Evolutionary conservation across 768 basidiomycete species (phyloP).

Genomic region (Pholiota microspora): DNA sequence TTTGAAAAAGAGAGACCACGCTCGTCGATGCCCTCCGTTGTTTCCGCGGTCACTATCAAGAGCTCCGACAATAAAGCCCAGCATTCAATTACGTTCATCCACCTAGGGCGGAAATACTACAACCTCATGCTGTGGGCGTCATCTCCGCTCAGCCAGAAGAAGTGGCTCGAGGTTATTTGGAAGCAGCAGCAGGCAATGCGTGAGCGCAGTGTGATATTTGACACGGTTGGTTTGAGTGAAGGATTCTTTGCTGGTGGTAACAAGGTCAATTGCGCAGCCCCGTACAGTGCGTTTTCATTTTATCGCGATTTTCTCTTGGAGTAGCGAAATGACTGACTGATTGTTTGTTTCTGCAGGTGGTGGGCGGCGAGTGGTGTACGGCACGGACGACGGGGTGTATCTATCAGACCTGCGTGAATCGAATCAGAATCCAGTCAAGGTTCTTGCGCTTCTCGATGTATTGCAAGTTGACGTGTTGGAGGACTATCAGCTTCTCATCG

Average conservation of each 20-base stretch:
- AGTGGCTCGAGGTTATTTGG: conserved; percentile 91
- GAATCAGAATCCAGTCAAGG: conserved; percentile 83
- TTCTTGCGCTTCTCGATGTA: conserved; percentile 85
- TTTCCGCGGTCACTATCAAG: conserved; percentile 50
- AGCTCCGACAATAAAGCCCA: conserved; percentile 73
- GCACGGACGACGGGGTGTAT: conserved; percentile 97
- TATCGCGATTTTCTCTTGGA: background rate
- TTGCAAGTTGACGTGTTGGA: conserved; percentile 95
- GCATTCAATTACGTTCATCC: conserved; percentile 89
- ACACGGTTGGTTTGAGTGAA: conserved; percentile 80
- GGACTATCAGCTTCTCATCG: conserved; percentile 92
- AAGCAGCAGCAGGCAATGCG: conserved; percentile 87
- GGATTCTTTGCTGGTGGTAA: conserved; percentile 85
- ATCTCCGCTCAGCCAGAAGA: conserved; percentile 79
- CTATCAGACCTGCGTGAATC: conserved; percentile 81
- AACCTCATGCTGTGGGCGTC: conserved; percentile 89
- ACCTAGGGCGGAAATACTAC: conserved; percentile 92
- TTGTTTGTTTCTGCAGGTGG: conserved; percentile 46
- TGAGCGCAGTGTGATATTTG: conserved; percentile 85
- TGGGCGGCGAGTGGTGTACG: conserved; percentile 87
- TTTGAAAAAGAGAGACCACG: conserved; percentile 30
- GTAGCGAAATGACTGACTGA: conserved; percentile 6
- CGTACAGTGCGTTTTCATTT: conserved; percentile 62
- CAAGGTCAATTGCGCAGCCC: conserved; percentile 90
- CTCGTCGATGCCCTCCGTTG: conserved; percentile 34